A percentile compares a stretch with the other conserved stretches of the same genome.
These are phyloP conservation scores for Alternaria sp. DNA, from an alignment of 2,329 filamentous ascomycete species.

Conservation along the genomic window DNA sequence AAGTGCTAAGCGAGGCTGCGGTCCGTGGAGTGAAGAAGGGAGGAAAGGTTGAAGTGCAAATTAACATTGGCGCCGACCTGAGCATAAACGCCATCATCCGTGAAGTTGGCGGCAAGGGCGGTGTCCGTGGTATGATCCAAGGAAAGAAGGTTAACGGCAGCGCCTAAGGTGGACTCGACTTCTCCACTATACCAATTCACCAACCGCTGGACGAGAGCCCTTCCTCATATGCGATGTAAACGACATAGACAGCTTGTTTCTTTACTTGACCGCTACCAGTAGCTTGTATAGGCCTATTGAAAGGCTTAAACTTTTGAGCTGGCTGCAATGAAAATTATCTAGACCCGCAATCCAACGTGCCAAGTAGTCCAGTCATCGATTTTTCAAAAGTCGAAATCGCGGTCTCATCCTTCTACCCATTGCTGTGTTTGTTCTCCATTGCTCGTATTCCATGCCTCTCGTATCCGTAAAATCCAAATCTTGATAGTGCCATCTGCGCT, in stretches of 20 bases:
- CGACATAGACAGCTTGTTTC: not conserved
- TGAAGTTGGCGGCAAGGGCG: slow-evolving; percentile 87
- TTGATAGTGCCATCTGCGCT: slow-evolving; percentile 47
- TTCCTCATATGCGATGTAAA: not conserved
- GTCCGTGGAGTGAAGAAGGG: slow-evolving; percentile 86
- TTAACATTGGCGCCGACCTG: slow-evolving; percentile 85
- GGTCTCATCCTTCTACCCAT: slow-evolving; percentile 37
- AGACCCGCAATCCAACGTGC: not conserved
- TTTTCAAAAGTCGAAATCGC: slow-evolving; percentile 29
- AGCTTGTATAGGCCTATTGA: not conserved
- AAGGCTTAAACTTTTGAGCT: not conserved
- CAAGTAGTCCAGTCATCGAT: slow-evolving; percentile 22
- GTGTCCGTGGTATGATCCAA: slow-evolving; percentile 52
- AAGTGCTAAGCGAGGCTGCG: slow-evolving; percentile 82
- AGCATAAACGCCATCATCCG: slow-evolving; percentile 80
- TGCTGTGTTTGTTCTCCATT: slow-evolving; percentile 30
- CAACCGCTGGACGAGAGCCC: not conserved
- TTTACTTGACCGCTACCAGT: not conserved
- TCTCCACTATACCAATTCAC: slow-evolving; percentile 1
- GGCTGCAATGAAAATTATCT: not conserved
- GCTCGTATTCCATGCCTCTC: slow-evolving; percentile 27
- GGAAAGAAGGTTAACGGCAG: slow-evolving; percentile 44
- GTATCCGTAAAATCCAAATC: slow-evolving; percentile 13
- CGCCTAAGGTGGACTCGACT: slow-evolving; percentile 22
- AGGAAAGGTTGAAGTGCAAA: slow-evolving; percentile 89